phyloP scores from a whole-genome alignment of 2,329 filamentous ascomycete genomes.

The Ilyonectria destructans region DNA sequence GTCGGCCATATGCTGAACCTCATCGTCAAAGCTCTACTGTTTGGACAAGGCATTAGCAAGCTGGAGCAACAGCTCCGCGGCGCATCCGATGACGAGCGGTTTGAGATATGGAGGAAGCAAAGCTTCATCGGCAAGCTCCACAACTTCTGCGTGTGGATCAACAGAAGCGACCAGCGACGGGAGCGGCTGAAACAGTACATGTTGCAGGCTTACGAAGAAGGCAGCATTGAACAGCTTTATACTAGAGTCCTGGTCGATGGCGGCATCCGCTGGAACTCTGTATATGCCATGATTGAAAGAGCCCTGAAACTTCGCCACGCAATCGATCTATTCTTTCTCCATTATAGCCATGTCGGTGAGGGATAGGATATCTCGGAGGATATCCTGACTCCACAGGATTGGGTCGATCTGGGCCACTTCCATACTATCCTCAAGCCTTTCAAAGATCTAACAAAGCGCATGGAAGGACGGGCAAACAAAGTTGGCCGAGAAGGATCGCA shows the following conservation, averaged over 20 bases:
- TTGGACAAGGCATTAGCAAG: background rate
- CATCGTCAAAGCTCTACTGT: background rate
- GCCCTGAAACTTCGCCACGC: constrained; percentile 1
- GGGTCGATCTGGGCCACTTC: background rate
- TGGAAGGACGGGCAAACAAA: too few relatives aligned
- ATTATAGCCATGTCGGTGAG: background rate
- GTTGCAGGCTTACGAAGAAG: background rate
- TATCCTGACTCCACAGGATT: background rate
- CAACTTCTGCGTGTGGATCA: background rate
- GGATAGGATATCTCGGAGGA: background rate
- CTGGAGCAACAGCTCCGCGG: background rate
- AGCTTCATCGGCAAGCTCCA: background rate
- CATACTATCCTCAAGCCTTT: background rate
- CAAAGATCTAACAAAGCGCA: too few relatives aligned
- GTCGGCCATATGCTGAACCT: background rate
- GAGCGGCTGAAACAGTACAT: background rate
- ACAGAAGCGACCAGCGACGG: background rate
- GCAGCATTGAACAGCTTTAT: background rate
- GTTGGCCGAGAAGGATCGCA: too few relatives aligned
- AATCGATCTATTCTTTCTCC: background rate
- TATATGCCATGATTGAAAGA: background rate
- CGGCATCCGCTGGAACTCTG: constrained; percentile 1
- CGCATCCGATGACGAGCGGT: background rate
- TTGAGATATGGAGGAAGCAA: background rate
- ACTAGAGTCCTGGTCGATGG: background rate